Evolutionary conservation across 2,329 filamentous ascomycete genomes (phyloP).

Genomic region (Talaromyces funiculosus): DNA sequence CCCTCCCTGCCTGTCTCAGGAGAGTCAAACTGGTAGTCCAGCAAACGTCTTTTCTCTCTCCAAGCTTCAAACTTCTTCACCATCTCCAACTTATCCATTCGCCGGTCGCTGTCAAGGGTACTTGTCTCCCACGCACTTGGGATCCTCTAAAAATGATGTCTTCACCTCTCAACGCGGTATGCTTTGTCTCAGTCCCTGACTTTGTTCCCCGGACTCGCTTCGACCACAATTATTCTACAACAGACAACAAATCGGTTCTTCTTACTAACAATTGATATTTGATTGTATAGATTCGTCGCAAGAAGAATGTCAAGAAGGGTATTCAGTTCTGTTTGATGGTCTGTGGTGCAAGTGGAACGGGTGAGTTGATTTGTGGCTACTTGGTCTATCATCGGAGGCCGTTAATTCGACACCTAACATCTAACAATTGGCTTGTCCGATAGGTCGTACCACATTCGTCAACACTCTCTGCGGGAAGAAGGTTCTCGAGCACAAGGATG

Average conservation of each 20-base stretch:
- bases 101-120: background rate
- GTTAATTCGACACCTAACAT: background rate
- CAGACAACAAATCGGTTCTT: background rate
- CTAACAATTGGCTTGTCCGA: background rate
- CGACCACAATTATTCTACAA: background rate
- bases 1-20: constrained; percentile 13
- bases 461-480: constrained; percentile 97
- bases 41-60: constrained; percentile 14
- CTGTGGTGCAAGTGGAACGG: constrained; percentile 96
- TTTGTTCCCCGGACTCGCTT: constrained; percentile 14
- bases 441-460: constrained; percentile 96
- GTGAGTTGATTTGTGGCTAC: constrained; percentile 48
- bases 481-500: constrained; percentile 85
- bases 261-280: constrained; percentile 2
- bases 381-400: background rate
- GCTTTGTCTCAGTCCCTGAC: constrained; percentile 28
- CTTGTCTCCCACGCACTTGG: background rate
- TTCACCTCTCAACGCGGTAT: constrained; percentile 50
- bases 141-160: constrained; percentile 35
- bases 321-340: constrained; percentile 99
- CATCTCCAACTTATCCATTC: constrained; percentile 17
- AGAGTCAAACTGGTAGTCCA: constrained; percentile 12
- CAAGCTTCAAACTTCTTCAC: constrained; percentile 19
- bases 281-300: constrained; percentile 78
- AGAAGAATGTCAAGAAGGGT: constrained; percentile 99